Base-by-base conservation (phyloP, 805 yeast species). In the Ogataea methanolica region DNA sequence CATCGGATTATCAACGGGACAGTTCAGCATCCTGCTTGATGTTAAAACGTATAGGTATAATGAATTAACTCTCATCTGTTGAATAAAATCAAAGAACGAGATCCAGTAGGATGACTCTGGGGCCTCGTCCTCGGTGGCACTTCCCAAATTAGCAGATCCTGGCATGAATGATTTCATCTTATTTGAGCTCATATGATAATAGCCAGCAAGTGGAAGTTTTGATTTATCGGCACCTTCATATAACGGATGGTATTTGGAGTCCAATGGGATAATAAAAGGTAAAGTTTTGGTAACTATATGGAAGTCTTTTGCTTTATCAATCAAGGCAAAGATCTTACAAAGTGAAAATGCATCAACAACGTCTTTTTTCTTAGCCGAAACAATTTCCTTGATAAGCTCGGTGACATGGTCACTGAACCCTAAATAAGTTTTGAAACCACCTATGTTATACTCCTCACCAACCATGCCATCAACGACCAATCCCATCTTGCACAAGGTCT, bases 1-100 rank as follows among this genome's bases (percentile, higher is more conserved):
- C 15, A 49, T 21, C 1, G 50, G 37, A 23, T 43, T 49, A 6
- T 47, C 41, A 22, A 52, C 45, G 5, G 49, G 36, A 16, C 50
- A n/a, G 6, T 53, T 55, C 43, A 62, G 26, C 26, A 59, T 55
- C 54, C 59, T 36, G 54, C 55, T 42, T 60, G 60, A 40, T 52
- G 67, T 51, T 62, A 67, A 41, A 62, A 69, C 51, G 59, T 67
- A 35, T 66, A 72, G 33, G 67, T 65, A 42, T 63, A 60, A 26
- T 61, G 70, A 42, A 64, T 65, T 49, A 54, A 67, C 57, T 46
- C 74, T 71, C n/a, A 54, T 33, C 17, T 54, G 57, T 22, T 62
- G 63, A 16, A 58, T 48, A 41, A 59, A 56, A 52, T 63, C 67
- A 41, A 54, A 61, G 43, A 56, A 59, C 9, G 66, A 61, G 42